Conservation (phyloP, 2,329 filamentous ascomycete genomes). For the Periconia sp. region DNA sequence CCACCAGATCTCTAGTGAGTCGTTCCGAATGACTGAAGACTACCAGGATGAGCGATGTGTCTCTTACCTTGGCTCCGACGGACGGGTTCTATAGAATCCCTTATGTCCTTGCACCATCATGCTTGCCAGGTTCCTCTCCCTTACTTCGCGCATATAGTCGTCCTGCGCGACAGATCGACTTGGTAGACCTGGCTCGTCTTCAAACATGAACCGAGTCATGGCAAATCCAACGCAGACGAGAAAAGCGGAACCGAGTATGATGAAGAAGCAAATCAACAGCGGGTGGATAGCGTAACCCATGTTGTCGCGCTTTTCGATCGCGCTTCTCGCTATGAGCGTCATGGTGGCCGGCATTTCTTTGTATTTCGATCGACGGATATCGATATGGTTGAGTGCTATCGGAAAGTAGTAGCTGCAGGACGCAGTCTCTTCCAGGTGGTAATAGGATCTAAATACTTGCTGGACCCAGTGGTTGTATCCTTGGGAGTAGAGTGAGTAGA, state of each 20-base stretch:
- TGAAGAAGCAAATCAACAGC: constrained; percentile 34
- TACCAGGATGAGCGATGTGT: too few relatives aligned
- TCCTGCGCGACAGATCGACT: constrained; percentile 30
- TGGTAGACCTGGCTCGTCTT: constrained; percentile 8
- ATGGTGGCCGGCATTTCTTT: not conserved
- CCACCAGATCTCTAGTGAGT: not conserved
- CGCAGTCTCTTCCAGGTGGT: too few relatives aligned
- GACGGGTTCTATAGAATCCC: not conserved
- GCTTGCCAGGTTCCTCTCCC: constrained; percentile 27
- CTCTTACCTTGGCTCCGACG: constrained; percentile 5
- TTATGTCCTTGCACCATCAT: constrained; percentile 6
- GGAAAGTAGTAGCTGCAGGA: too few relatives aligned
- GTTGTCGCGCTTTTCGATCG: constrained; percentile 19
- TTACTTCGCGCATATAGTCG: constrained; percentile 42
- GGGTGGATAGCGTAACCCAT: constrained; percentile 35
- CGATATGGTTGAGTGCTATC: too few relatives aligned
- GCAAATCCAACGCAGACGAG: constrained; percentile 29
- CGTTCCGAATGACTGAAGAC: too few relatives aligned
- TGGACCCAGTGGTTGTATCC: too few relatives aligned
- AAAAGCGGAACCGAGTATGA: constrained; percentile 31
- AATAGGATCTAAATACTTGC: too few relatives aligned
- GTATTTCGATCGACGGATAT: too few relatives aligned
- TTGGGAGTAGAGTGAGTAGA: too few relatives aligned
- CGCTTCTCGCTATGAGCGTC: constrained; percentile 1
- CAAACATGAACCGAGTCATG: constrained; percentile 24